These are phyloP conservation scores for Ophiocordyceps camponoti-saundersi DNA, from an alignment of 2,329 filamentous ascomycete genomes.

Conservation along the genomic window DNA sequence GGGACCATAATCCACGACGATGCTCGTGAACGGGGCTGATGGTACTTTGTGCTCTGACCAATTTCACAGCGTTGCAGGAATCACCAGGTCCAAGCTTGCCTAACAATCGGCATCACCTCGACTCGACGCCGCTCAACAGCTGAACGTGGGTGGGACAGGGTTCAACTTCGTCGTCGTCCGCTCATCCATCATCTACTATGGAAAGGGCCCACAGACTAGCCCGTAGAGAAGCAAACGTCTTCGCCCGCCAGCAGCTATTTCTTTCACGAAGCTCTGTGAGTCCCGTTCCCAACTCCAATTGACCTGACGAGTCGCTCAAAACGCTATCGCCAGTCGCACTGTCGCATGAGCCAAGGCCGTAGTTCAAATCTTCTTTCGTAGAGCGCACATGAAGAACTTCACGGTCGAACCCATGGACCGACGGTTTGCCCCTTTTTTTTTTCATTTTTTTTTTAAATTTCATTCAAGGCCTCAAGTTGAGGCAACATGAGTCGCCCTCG, in stretches of 20 bases:
- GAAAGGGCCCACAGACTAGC: not conserved
- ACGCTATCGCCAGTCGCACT: not conserved
- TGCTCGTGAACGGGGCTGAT: too few relatives aligned
- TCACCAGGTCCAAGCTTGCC: not conserved
- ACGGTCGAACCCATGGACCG: conserved; percentile 15
- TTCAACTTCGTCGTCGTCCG: not conserved
- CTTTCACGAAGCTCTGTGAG: not conserved
- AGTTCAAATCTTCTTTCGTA: not conserved
- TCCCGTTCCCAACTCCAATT: not conserved
- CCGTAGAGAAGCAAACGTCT: not conserved
- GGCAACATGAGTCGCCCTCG: conserved; percentile 35
- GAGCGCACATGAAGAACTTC: not conserved
- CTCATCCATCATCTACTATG: not conserved
- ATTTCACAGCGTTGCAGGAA: too few relatives aligned
- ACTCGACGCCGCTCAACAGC: not conserved
- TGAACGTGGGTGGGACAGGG: not conserved
- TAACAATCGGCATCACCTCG: not conserved
- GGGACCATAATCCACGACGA: too few relatives aligned
- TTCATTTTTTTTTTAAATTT: conserved; percentile 18
- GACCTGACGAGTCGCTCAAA: not conserved
- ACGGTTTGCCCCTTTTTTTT: conserved; percentile 20
- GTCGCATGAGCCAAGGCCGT: not conserved
- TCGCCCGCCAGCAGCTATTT: not conserved
- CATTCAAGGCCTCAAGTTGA: conserved; percentile 38
- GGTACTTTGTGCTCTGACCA: too few relatives aligned